Evolutionary conservation across 192 early-diverging fungal genomes (phyloP), one percentile per base, ranked within the genome.

Genomic region (Diversispora epigaea): DNA sequence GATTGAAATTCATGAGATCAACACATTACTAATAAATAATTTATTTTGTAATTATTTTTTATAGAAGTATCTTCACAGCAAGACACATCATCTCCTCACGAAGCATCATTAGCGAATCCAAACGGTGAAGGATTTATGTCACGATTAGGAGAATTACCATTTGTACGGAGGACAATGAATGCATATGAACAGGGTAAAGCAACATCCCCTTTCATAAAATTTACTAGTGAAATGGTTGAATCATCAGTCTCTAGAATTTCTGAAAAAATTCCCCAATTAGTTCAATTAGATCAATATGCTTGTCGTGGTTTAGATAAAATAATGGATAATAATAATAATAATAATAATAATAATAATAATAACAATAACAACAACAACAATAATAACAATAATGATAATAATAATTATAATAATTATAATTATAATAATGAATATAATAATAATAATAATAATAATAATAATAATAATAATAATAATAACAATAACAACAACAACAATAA

Each of bases 121-220:
- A 32, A 32, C 25, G 43, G 41, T 9, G 17, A 17, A 65, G 32
- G 32, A 41, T 43, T 65, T 17, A 44, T 40, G 32, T 44, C 61
- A 9, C 61, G 61, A 15, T 63, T 40, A 65, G n/a, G n/a, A n/a
- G n/a, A n/a, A n/a, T n/a, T n/a, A n/a, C n/a, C n/a, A n/a, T n/a
- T 67, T 49, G 41, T 67, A 19, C 21, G 43, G n/a, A 67, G 45
- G 25, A 25, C 43, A n/a, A 68, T 68, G 41, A 44, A 49, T 25
- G 19, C 12, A 3, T 68, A 68, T 49, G 44, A 68, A 50, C 45
- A 49, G 46, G 66, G 66, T 49, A 68, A 68, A 65, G 63, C 63
- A 22, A 65, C 32, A 10, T 68, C 41, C 66, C 44, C 66, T 45
- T 49, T 68, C 43, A 49, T 68, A 47, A 49, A 65, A 44, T 61